These are phyloP conservation scores for Colletotrichum filicis DNA, from an alignment of 2,329 filamentous ascomycete genomes.

Conservation along the genomic window DNA sequence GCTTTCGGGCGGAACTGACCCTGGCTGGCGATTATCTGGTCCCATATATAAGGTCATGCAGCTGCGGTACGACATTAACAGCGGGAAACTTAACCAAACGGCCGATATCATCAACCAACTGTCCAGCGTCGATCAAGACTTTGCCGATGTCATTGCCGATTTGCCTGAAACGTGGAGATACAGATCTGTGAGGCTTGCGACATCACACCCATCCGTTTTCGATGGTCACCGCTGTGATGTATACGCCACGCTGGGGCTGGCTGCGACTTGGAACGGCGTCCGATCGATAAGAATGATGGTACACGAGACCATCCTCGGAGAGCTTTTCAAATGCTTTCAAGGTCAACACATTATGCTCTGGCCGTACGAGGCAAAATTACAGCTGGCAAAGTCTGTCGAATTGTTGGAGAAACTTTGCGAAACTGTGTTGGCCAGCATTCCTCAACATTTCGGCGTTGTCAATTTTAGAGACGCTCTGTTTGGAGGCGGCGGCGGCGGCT, in stretches of 20 bases:
- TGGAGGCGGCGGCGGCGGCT: constrained; percentile 33
- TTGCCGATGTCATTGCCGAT: constrained; percentile 49
- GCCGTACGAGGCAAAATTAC: constrained; percentile 46
- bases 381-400: constrained; percentile 49
- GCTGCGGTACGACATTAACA: constrained; percentile 58
- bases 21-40: constrained; percentile 54
- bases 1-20: constrained; percentile 48
- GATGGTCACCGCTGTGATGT: constrained; percentile 53
- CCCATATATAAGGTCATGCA: constrained; percentile 58
- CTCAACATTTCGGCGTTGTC: constrained; percentile 62
- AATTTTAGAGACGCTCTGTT: constrained; percentile 50
- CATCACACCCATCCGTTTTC: constrained; percentile 54
- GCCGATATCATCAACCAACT: constrained; percentile 50
- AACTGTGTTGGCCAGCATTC: constrained; percentile 58
- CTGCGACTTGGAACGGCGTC: constrained; percentile 60
- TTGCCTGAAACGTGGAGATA: constrained; percentile 56
- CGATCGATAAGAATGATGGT: constrained; percentile 58
- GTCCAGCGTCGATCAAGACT: constrained; percentile 54
- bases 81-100: constrained; percentile 47
- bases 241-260: constrained; percentile 56
- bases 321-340: constrained; percentile 49
- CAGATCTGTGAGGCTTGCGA: constrained; percentile 50
- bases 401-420: constrained; percentile 52
- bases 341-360: constrained; percentile 34
- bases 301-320: constrained; percentile 58